Evolutionary conservation across 345 rosid genomes (phyloP).

Genomic region (Lepidium africanum): DNA sequence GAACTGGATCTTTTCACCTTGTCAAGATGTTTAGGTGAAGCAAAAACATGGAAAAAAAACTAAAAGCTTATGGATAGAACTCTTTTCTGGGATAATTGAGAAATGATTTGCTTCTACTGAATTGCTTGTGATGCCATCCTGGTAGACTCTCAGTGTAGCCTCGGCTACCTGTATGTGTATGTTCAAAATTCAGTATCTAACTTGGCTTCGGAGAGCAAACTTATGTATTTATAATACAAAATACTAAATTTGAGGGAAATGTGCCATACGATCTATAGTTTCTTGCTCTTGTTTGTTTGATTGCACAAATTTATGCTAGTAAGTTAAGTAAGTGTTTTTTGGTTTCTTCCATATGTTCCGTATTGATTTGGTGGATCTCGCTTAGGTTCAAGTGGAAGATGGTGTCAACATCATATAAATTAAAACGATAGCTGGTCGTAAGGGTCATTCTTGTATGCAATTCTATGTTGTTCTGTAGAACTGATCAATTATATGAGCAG

Average conservation of each 20-base stretch:
- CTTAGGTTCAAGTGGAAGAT: neutral
- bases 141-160: neutral
- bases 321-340: neutral
- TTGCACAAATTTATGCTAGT: neutral
- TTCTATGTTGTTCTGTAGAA: neutral
- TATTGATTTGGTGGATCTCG: neutral
- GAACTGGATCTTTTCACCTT: neutral
- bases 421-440: neutral
- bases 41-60: neutral
- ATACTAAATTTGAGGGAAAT: neutral
- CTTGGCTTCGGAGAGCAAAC: neutral
- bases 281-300: conserved; percentile 1
- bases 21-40: neutral
- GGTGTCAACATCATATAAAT: neutral
- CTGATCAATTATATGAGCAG: conserved; percentile 29
- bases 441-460: conserved; percentile 8
- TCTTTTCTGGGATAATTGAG: neutral
- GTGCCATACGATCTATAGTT: neutral
- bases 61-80: neutral
- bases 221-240: neutral
- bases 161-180: neutral
- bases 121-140: neutral
- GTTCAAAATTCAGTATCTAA: neutral
- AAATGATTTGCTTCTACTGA: neutral
- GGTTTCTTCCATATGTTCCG: neutral